Percentiles rank a stretch among this genome's conserved stretches.
phyloP scores from a whole-genome alignment of 2,329 filamentous ascomycete genomes.

The Fusarium foetens region DNA sequence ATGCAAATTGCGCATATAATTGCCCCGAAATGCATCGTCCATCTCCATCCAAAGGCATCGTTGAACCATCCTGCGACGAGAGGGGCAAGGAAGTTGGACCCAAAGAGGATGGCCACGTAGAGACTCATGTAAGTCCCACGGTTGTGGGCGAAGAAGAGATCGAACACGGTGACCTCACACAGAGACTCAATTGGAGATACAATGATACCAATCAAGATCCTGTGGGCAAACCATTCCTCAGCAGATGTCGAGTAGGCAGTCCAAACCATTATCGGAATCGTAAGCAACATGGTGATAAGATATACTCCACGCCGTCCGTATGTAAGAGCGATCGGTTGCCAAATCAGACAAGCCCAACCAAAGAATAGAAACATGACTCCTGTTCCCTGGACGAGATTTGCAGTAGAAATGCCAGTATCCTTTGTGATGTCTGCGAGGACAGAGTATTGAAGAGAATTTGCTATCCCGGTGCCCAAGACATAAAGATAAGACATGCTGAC shows the following conservation, averaged over 20 bases:
- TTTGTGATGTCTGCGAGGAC: not conserved
- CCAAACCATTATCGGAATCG: not conserved
- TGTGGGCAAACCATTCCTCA: not conserved
- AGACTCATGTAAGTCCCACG: conserved; percentile 6
- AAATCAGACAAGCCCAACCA: not conserved
- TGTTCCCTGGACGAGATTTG: not conserved
- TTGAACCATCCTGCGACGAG: not conserved
- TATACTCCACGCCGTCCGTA: not conserved
- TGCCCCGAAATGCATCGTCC: not conserved
- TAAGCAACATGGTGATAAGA: not conserved
- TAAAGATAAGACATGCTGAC: conserved; percentile 4
- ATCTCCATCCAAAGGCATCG: not conserved
- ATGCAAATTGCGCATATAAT: not conserved
- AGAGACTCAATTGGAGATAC: not conserved
- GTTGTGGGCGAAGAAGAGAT: conserved; percentile 1
- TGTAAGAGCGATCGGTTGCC: not conserved
- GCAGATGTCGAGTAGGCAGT: not conserved
- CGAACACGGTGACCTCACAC: not conserved
- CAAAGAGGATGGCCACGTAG: not conserved
- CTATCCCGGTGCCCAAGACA: not conserved
- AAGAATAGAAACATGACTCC: conserved; percentile 4
- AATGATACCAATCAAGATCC: not conserved
- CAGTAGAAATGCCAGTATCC: not conserved
- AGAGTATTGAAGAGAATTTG: not conserved
- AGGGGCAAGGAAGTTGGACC: not conserved